Evolutionary conservation across 257 asterid genomes (phyloP).

Genomic region (Scutellaria baicalensis): DNA sequence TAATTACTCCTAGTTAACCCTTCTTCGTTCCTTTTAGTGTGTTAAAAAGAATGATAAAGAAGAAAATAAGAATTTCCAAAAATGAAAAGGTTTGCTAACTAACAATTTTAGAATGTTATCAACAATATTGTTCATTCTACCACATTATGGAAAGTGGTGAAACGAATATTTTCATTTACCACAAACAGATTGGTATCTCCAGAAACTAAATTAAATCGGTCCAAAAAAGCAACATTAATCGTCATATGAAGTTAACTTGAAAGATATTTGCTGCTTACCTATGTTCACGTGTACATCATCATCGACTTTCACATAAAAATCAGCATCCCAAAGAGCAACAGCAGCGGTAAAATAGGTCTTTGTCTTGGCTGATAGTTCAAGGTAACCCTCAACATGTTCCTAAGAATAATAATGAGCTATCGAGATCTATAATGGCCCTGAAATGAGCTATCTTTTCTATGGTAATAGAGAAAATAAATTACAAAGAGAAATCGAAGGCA

Average conservation of each 20-base stretch:
- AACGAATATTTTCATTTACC: neutral
- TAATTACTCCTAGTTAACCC: neutral
- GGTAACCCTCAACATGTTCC: conserved; percentile 97
- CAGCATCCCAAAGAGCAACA: conserved; percentile 81
- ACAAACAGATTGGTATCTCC: neutral
- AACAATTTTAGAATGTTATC: neutral
- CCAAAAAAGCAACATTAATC: neutral
- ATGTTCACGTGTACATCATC: conserved; percentile 92
- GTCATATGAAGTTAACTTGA: neutral
- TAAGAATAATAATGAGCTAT: conserved; percentile 15
- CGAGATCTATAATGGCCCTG: neutral
- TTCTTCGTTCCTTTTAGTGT: neutral
- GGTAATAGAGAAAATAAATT: conserved; percentile 1
- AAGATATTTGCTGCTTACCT: conserved; percentile 32
- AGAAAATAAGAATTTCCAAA: neutral
- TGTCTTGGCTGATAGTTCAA: conserved; percentile 87
- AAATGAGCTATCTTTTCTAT: neutral
- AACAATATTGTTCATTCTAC: neutral
- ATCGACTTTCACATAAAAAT: conserved; percentile 86
- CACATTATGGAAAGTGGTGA: neutral
- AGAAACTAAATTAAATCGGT: neutral
- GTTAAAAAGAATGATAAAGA: neutral
- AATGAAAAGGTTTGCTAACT: neutral
- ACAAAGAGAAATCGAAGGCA: neutral
- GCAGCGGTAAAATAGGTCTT: conserved; percentile 76